phyloP scores from a whole-genome alignment of 179 eudicot genomes.

The Beta corolliflora region DNA sequence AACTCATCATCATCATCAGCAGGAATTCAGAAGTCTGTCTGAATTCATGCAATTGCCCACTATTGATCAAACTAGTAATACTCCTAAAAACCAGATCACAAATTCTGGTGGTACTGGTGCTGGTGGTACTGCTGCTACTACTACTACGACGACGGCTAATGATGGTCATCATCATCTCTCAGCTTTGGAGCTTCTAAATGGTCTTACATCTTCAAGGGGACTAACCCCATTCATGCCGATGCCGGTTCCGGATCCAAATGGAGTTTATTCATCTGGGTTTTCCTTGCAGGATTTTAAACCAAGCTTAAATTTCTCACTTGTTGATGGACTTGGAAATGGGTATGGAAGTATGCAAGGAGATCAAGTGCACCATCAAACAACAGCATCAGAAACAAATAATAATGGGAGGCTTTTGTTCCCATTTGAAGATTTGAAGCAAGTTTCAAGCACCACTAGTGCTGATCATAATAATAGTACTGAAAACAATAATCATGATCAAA shows the following conservation, averaged over 20 bases:
- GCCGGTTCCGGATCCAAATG: constrained; percentile 29
- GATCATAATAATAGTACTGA: constrained; percentile 17
- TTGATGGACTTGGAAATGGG: constrained; percentile 43
- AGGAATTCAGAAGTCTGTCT: constrained; percentile 44
- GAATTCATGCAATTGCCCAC: constrained; percentile 38
- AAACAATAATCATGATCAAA: constrained; percentile 24
- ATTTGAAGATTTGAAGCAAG: constrained; percentile 49
- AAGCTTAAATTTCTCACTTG: constrained; percentile 39
- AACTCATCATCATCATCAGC: constrained; percentile 30
- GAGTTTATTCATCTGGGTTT: constrained; percentile 36
- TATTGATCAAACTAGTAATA: constrained; percentile 24
- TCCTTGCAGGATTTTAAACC: constrained; percentile 32
- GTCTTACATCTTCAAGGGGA: constrained; percentile 48
- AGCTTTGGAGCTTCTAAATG: constrained; percentile 39
- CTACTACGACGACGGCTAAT: background rate
- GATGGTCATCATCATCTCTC: constrained; percentile 24
- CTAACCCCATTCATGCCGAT: constrained; percentile 47
- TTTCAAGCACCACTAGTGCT: constrained; percentile 27
- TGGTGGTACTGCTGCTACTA: constrained; percentile 1
- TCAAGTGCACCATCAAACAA: constrained; percentile 3
- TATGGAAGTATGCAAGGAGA: constrained; percentile 24
- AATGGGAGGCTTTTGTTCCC: constrained; percentile 51
- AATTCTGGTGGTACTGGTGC: background rate
- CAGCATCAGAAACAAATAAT: background rate
- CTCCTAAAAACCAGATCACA: constrained; percentile 15